phyloP scores from a whole-genome alignment of 1,284 basidiomycete species.

The Trametes sp. region DNA sequence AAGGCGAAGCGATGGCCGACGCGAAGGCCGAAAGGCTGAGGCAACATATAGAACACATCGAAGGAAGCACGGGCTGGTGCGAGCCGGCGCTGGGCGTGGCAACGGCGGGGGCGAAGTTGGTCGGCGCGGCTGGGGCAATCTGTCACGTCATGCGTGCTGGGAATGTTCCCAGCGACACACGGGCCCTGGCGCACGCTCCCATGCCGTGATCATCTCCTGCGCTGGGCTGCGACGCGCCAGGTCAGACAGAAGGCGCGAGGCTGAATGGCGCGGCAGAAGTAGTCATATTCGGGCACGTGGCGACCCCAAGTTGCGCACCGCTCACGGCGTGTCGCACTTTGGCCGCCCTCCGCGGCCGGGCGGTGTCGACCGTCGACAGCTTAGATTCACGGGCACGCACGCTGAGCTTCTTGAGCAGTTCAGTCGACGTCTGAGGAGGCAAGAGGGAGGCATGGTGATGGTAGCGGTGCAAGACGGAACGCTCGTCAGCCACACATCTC shows the following conservation, averaged over 20 bases:
- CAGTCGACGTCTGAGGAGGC: conserved; percentile 6
- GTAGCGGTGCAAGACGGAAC: conserved; percentile 13
- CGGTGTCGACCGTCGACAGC: conserved; percentile 1
- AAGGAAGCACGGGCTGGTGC: conserved; percentile 8
- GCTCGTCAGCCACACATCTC: not conserved
- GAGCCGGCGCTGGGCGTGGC: conserved; percentile 20
- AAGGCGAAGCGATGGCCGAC: conserved; percentile 1
- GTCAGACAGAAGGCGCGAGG: conserved; percentile 9
- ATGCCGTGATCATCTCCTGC: conserved; percentile 13
- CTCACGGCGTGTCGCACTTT: conserved; percentile 27
- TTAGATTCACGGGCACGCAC: not conserved
- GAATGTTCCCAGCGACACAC: conserved; percentile 29
- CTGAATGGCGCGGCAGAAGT: conserved; percentile 26
- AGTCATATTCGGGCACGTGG: conserved; percentile 32
- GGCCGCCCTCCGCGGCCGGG: conserved; percentile 9
- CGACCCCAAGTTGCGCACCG: conserved; percentile 22
- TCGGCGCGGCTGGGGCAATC: conserved; percentile 23
- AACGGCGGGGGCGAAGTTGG: conserved; percentile 20
- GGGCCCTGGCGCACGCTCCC: conserved; percentile 17
- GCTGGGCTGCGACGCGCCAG: conserved; percentile 13
- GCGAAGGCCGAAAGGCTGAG: conserved; percentile 5
- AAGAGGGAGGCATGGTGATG: conserved; percentile 7
- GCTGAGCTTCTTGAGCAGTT: conserved; percentile 3
- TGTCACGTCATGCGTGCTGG: conserved; percentile 30
- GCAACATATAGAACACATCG: not conserved